phyloP scores from a whole-genome alignment of 495 filamentous ascomycete genomes.

The Podospora didyma region DNA sequence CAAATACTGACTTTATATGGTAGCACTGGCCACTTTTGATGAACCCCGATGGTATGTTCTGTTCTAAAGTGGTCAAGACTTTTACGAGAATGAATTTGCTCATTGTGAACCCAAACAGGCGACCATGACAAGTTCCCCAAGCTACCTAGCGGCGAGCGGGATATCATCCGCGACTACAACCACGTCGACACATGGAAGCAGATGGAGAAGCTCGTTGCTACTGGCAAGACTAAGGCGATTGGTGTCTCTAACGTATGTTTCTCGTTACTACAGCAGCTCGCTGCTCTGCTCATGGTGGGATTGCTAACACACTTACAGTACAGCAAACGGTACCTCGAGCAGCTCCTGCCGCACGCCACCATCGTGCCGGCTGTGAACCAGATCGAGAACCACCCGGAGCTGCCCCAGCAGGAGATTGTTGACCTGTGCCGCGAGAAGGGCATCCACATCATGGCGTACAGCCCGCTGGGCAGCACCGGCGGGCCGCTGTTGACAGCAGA shows the following conservation, averaged over 20 bases:
- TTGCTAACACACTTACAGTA: constrained; percentile 36
- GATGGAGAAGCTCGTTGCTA: constrained; percentile 68
- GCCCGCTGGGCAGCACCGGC: constrained; percentile 73
- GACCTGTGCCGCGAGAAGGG: constrained; percentile 70
- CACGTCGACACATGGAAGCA: constrained; percentile 74
- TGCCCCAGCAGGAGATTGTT: constrained; percentile 85
- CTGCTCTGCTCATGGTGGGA: background rate
- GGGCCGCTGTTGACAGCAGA: constrained; percentile 66
- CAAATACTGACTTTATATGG: no score
- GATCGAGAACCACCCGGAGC: constrained; percentile 81
- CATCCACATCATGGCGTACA: constrained; percentile 74
- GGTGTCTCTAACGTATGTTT: constrained; percentile 65
- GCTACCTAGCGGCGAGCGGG: constrained; percentile 62
- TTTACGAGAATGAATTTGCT: background rate
- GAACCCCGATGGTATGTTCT: constrained; percentile 60
- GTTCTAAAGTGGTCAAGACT: constrained; percentile 2
- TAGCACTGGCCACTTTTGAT: constrained; percentile 79
- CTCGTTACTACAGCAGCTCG: no score
- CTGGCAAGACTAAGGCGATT: constrained; percentile 70
- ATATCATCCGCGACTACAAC: constrained; percentile 60
- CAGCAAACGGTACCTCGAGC: constrained; percentile 65
- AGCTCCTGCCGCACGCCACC: constrained; percentile 62
- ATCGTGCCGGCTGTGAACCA: constrained; percentile 82
- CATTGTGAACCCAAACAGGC: constrained; percentile 36
- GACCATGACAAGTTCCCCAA: constrained; percentile 76